Conservation (phyloP, 2,329 filamentous ascomycete genomes). For the Penicillium sp. region DNA sequence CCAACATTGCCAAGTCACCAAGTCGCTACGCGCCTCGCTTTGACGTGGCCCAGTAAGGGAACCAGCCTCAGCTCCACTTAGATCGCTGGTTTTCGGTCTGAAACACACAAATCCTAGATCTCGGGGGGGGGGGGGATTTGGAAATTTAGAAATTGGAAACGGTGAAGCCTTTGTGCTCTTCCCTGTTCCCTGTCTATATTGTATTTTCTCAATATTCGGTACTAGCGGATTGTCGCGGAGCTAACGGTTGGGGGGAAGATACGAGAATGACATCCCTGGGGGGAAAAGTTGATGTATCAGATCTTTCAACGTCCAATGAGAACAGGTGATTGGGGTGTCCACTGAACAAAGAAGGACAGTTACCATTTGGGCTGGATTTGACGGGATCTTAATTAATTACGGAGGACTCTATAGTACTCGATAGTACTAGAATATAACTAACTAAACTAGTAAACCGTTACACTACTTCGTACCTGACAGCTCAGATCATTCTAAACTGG, state of each 20-base stretch:
- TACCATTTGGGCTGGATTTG: too few species aligned
- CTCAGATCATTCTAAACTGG: not conserved
- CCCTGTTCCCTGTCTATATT: not conserved
- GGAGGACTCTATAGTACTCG: too few species aligned
- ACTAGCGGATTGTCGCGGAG: not conserved
- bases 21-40: conserved; percentile 3
- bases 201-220: not conserved
- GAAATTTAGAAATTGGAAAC: not conserved
- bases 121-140: not conserved
- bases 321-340: not conserved
- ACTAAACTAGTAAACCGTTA: not conserved
- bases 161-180: not conserved
- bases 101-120: not conserved
- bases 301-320: not conserved
- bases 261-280: not conserved
- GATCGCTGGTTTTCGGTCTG: not conserved
- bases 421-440: not conserved
- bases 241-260: not conserved
- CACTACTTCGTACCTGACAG: not conserved
- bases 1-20: not conserved
- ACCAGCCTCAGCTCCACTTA: conserved; percentile 1
- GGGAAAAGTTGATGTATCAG: not conserved
- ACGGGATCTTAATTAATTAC: too few species aligned
- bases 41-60: conserved; percentile 2
- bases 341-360: not conserved